A percentile compares a stretch with the other conserved stretches of the same genome.
phyloP scores from a whole-genome alignment of 2,329 filamentous ascomycete genomes.

The Clathrospora elynae region DNA sequence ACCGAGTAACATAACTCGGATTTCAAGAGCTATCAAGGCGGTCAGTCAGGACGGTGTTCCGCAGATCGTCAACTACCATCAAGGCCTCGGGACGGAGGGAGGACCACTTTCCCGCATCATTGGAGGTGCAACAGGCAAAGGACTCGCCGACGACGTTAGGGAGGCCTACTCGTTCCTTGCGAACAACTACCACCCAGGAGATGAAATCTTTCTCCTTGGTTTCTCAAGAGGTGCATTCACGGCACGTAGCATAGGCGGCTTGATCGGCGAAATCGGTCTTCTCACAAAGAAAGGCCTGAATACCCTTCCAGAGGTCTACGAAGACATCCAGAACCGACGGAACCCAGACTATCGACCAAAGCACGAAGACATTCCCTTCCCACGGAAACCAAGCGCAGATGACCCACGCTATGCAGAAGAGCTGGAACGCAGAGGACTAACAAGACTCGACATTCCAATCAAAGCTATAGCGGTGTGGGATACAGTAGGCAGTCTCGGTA shows the following conservation, averaged over 20 bases:
- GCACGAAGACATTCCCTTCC: constrained; percentile 54
- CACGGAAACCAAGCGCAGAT: constrained; percentile 52
- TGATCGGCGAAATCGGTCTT: constrained; percentile 54
- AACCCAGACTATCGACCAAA: constrained; percentile 53
- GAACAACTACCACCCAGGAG: constrained; percentile 59
- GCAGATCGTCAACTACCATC: constrained; percentile 59
- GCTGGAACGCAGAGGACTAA: constrained; percentile 44
- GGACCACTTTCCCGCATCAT: constrained; percentile 51
- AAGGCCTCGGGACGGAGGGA: constrained; percentile 54
- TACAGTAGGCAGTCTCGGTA: constrained; percentile 55
- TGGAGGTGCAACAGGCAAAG: constrained; percentile 51
- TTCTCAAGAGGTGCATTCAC: constrained; percentile 57
- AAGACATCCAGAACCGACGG: constrained; percentile 53
- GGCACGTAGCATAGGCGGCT: constrained; percentile 50
- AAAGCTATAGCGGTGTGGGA: constrained; percentile 57
- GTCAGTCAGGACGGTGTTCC: constrained; percentile 55
- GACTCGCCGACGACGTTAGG: constrained; percentile 54
- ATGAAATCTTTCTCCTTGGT: constrained; percentile 55
- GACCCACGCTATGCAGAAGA: constrained; percentile 53
- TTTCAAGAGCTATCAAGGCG: constrained; percentile 56
- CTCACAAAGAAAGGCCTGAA: constrained; percentile 55
- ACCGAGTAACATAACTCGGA: constrained; percentile 57
- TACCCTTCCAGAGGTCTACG: constrained; percentile 54
- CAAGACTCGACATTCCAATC: constrained; percentile 47
- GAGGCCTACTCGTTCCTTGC: constrained; percentile 58